Percentiles rank a stretch among this genome's conserved stretches.
phyloP scores from a whole-genome alignment of 2,329 filamentous ascomycete species.

The Pseudogymnoascus sp. region DNA sequence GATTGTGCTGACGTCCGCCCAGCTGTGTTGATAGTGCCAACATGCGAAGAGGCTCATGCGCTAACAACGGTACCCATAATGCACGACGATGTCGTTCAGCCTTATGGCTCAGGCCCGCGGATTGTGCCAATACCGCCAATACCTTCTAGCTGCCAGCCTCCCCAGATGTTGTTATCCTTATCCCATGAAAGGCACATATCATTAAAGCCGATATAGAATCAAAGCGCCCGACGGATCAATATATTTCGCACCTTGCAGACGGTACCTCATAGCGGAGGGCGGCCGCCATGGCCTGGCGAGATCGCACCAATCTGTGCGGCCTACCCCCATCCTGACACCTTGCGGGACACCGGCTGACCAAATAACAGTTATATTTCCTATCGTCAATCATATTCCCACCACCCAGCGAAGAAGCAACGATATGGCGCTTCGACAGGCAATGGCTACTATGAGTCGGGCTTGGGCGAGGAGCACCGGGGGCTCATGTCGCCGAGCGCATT shows the following conservation, averaged over 20 bases:
- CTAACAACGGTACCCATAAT: constrained; percentile 6
- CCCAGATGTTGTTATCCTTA: neutral
- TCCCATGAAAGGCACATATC: constrained; percentile 1
- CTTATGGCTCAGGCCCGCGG: constrained; percentile 4
- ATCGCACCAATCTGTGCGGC: constrained; percentile 92
- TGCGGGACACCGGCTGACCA: constrained; percentile 25
- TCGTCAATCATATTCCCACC: constrained; percentile 95
- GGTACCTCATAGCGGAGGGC: constrained; percentile 1
- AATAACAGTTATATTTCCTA: constrained; percentile 84
- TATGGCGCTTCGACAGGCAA: constrained; percentile 42
- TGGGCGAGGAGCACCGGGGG: constrained; percentile 62
- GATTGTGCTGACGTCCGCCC: constrained; percentile 8
- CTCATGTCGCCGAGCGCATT: constrained; percentile 75
- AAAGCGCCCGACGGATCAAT: neutral
- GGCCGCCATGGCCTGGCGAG: constrained; percentile 82
- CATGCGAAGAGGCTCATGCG: neutral
- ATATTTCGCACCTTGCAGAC: constrained; percentile 6
- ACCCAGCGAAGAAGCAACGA: constrained; percentile 77
- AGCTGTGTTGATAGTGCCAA: constrained; percentile 8
- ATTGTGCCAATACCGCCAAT: constrained; percentile 8
- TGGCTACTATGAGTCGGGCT: constrained; percentile 53
- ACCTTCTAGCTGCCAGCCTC: neutral
- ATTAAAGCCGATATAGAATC: neutral
- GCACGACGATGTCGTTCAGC: constrained; percentile 7
- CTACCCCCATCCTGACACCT: constrained; percentile 17